Conservation (phyloP, 2,329 filamentous ascomycete genomes). For the Fusarium devonianum region DNA sequence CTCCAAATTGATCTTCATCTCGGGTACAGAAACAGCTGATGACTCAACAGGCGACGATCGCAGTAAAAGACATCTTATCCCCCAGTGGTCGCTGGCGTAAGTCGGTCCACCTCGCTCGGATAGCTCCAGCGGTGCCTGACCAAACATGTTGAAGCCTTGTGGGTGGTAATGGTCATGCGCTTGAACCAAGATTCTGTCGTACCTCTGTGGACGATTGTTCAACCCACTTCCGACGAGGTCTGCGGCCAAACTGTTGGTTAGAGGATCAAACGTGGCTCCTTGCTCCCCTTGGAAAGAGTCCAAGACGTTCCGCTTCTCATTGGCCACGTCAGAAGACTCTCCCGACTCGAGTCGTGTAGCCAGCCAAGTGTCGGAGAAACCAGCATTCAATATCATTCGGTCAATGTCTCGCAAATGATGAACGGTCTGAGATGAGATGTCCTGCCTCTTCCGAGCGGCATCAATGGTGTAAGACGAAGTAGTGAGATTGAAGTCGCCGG, state of each 20-base stretch:
- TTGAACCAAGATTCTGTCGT: constrained; percentile 68
- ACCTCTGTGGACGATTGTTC: constrained; percentile 67
- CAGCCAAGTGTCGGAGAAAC: constrained; percentile 62
- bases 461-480: constrained; percentile 65
- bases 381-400: constrained; percentile 51
- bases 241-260: constrained; percentile 62
- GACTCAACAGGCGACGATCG: constrained; percentile 5
- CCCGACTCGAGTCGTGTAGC: constrained; percentile 53
- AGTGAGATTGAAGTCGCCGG: constrained; percentile 70
- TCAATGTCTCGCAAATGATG: constrained; percentile 56
- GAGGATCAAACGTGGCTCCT: constrained; percentile 70
- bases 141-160: constrained; percentile 64
- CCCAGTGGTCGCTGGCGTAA: constrained; percentile 66
- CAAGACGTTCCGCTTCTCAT: constrained; percentile 37
- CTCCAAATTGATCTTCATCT: constrained; percentile 41
- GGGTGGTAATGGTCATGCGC: constrained; percentile 46
- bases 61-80: constrained; percentile 56
- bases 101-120: neutral
- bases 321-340: constrained; percentile 46
- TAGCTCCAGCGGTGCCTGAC: constrained; percentile 39
- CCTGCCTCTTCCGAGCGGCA: constrained; percentile 58
- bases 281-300: constrained; percentile 64
- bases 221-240: constrained; percentile 55
- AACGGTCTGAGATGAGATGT: constrained; percentile 59
- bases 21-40: constrained; percentile 3